Evolutionary conservation across 1,139 yeast genomes (phyloP).

Genomic region (Scheffersomyces parashehatae): DNA sequence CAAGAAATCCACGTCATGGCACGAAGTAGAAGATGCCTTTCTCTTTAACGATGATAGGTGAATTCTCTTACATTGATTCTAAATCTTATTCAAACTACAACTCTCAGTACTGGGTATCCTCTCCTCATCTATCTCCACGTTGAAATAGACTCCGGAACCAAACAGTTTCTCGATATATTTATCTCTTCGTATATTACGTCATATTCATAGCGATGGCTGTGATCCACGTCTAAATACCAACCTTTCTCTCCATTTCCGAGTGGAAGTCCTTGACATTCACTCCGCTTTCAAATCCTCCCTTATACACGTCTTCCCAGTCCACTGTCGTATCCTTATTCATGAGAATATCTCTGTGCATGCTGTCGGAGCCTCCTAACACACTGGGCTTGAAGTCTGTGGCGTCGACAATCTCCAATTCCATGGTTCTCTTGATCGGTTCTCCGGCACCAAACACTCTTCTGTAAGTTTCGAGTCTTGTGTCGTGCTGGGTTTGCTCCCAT

Average conservation of each 20-base stretch:
- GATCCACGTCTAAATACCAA: constrained; percentile 47
- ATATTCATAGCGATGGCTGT: too few relatives aligned
- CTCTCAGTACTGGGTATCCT: too few relatives aligned
- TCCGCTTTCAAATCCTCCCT: constrained; percentile 48
- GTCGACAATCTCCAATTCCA: constrained; percentile 80
- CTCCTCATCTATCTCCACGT: too few relatives aligned
- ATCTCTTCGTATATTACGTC: too few relatives aligned
- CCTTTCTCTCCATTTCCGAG: constrained; percentile 63
- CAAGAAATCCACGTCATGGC: too few relatives aligned
- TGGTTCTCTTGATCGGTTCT: constrained; percentile 86
- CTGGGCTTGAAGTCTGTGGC: constrained; percentile 73
- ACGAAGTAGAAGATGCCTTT: too few relatives aligned
- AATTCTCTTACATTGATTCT: too few relatives aligned
- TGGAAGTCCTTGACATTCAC: constrained; percentile 55
- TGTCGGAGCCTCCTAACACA: constrained; percentile 53
- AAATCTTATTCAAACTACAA: too few relatives aligned
- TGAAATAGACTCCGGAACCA: too few relatives aligned
- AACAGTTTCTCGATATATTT: too few relatives aligned
- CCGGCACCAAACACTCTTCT: constrained; percentile 89
- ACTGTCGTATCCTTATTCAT: constrained; percentile 70
- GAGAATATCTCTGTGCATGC: constrained; percentile 74
- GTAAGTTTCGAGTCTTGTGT: constrained; percentile 72
- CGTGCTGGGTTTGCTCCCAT: constrained; percentile 81
- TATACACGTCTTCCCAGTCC: constrained; percentile 94
- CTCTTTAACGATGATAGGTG: too few relatives aligned